Base-by-base conservation (phyloP, 495 filamentous ascomycete genomes). In the Cryomyces antarcticus region DNA sequence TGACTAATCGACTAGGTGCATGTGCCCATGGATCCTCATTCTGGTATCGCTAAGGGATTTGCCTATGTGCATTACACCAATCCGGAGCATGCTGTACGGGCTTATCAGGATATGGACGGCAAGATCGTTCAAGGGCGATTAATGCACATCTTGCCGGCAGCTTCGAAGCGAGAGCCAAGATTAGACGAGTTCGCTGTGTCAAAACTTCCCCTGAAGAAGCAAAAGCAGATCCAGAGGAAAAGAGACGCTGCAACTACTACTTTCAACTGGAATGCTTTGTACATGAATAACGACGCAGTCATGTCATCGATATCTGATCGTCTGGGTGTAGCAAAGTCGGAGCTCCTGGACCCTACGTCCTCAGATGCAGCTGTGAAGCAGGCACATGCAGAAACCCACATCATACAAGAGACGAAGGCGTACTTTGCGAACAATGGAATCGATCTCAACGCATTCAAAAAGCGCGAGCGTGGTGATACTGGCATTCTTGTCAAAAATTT, bases 191-290 rank as follows among this genome's bases (percentile, higher is more conserved):
- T 79, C 53, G 77, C 76, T 38, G 63, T 96, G 31, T 79, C 86
- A 1, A 83, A 93, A 56, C 60, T 97, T 43, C 89, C 89, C 17
- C 65, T 95, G 43, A 95, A 94, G 57, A 93, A 93, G 53, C 89
- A 95, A 58, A 82, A 80, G 48, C 69, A 88, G 48, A 75, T 96
- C 37, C 85, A 80, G 62, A 78, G 78, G 46, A 93, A 80, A 58
- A 65, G 73, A 34, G 75, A 81, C 43, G 80, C 86, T 28, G 69
- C 81, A 10, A 76, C 76, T 5, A 76, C 70, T 6, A 72, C 72
- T 7, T 94, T 94, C 60, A 93, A 82, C 56, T 97, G 89, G 92
- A 97, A 96, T 63, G 86, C 85, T 11, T 65, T 97, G 37, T 96
- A 89, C 59, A 89, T 97, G 86, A 95, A 78, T 60, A 83, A 92